Evolutionary conservation across 2,329 filamentous ascomycete genomes (phyloP).

Genomic region (Aspergillus sp.): DNA sequence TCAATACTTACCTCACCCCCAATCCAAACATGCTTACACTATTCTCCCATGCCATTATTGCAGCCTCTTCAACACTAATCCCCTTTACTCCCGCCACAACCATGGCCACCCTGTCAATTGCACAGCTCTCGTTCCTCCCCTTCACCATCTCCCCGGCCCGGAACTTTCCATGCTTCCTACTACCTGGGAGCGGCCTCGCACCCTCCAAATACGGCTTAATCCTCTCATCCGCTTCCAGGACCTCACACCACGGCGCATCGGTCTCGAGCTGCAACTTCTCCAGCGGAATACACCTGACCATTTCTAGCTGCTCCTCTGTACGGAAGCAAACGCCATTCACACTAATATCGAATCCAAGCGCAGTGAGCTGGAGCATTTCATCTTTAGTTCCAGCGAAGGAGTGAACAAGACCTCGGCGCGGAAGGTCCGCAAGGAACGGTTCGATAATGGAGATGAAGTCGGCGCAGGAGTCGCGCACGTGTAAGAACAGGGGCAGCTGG

Average conservation of each 20-base stretch:
- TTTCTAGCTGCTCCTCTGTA: constrained; percentile 40
- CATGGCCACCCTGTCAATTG: constrained; percentile 48
- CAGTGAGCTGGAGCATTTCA: constrained; percentile 42
- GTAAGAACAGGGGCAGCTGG: constrained; percentile 35
- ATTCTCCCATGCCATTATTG: constrained; percentile 40
- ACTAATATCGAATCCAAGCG: constrained; percentile 45
- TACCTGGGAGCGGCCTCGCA: constrained; percentile 38
- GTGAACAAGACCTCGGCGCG: constrained; percentile 70
- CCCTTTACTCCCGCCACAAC: constrained; percentile 52
- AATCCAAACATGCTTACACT: constrained; percentile 30
- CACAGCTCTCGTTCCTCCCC: constrained; percentile 50
- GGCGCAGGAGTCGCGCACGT: constrained; percentile 42
- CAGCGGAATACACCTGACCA: constrained; percentile 45
- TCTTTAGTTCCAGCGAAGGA: constrained; percentile 75
- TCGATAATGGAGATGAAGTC: constrained; percentile 46
- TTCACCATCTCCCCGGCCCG: constrained; percentile 50
- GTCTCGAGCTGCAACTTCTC: constrained; percentile 48
- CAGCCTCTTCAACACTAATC: constrained; percentile 44
- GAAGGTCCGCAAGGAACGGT: constrained; percentile 40
- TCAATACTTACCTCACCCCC: neutral
- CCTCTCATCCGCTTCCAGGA: constrained; percentile 38
- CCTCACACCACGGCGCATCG: constrained; percentile 51
- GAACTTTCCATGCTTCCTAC: constrained; percentile 54
- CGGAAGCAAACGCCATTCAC: constrained; percentile 54
- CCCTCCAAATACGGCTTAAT: constrained; percentile 43